These are phyloP conservation scores for Globisporangium nagaii DNA, from an alignment of 352 stramenopile species.

Conservation along the genomic window DNA sequence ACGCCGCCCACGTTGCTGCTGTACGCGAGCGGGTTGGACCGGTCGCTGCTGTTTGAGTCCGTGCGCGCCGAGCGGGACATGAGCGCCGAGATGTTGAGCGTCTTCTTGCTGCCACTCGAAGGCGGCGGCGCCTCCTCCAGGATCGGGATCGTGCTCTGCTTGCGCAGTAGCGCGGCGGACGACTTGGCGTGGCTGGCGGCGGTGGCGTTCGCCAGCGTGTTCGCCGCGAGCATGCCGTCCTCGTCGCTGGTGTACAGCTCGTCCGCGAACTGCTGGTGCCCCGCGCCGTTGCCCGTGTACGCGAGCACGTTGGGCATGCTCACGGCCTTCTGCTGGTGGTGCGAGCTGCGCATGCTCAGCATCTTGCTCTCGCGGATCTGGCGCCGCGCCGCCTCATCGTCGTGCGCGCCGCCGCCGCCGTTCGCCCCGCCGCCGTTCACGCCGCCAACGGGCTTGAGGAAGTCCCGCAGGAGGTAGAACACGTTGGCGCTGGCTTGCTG, in stretches of 20 bases:
- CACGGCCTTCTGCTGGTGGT: constrained; percentile 6
- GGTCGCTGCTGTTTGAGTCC: constrained; percentile 6
- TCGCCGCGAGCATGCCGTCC: no score
- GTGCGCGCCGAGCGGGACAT: constrained; percentile 17
- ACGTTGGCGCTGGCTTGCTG: constrained; percentile 52
- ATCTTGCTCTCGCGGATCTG: constrained; percentile 74
- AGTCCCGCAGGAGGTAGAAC: constrained; percentile 66
- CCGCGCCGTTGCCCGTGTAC: neutral
- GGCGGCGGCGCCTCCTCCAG: constrained; percentile 2
- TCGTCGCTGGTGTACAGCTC: neutral
- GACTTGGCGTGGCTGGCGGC: constrained; percentile 3
- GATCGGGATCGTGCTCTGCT: constrained; percentile 12
- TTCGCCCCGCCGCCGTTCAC: neutral
- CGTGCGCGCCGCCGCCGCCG: constrained; percentile 1
- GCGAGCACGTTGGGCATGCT: constrained; percentile 8
- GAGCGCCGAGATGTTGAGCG: constrained; percentile 17
- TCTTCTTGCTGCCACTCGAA: constrained; percentile 12
- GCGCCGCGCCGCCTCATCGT: constrained; percentile 21
- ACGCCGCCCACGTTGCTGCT: neutral
- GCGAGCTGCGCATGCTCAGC: constrained; percentile 38
- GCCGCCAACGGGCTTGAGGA: constrained; percentile 43
- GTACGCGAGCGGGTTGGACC: constrained; percentile 14
- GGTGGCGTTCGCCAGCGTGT: no score
- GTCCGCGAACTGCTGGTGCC: constrained; percentile 2
- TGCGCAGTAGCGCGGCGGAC: neutral